Base-by-base conservation (phyloP, 305 asterid species). In the Plantago lanceolata region DNA sequence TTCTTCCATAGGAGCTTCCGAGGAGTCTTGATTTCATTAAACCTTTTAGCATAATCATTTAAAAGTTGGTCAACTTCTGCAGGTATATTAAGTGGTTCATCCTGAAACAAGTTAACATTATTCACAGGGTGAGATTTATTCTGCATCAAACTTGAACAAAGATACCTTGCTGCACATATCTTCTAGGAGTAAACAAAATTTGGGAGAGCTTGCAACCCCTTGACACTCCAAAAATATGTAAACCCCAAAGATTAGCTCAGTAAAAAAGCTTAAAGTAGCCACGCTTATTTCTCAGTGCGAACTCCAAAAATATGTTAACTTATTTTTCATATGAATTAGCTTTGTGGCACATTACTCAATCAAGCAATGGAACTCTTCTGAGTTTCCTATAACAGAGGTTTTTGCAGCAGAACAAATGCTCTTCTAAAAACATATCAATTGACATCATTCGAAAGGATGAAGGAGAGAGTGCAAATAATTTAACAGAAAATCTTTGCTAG, bases 1-100 rank as follows among this genome's bases (percentile, higher is more conserved):
- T 79, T 89, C 87, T 85, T 92, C 98, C 98, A 92, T 29, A 81
- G 73, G 67, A 92, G 91, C 81, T 92, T 92, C 61, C 98, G 93
- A 13, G 98, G 97, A 75, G 97, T 87, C 81, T 92, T 92, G 75
- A 92, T 83, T 80, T 92, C 89, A 75, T 85, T 74, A 70, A 79
- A 92, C 65, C 83, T 85, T 76, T 75, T 84, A 52, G 97, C 90
- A 76, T 92, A 92, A 78, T 89, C 96, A 75, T 71, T 80, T 72
- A 92, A 79, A 59, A 87, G 86, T 72, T 75, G 80, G 56, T 89
- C 96, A 73, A 87, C 80, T n/a, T 79, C 76, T 64, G 67, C 90
- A 50, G 98, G 98, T 76, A 89, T 54, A 65, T 70, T 81, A 69
- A 92, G 67, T 57, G 82, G 76, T 76, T 92, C 98, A 56, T 89